phyloP scores from a whole-genome alignment of 2,329 filamentous ascomycete genomes.

The Taxawa tesnikishii region DNA sequence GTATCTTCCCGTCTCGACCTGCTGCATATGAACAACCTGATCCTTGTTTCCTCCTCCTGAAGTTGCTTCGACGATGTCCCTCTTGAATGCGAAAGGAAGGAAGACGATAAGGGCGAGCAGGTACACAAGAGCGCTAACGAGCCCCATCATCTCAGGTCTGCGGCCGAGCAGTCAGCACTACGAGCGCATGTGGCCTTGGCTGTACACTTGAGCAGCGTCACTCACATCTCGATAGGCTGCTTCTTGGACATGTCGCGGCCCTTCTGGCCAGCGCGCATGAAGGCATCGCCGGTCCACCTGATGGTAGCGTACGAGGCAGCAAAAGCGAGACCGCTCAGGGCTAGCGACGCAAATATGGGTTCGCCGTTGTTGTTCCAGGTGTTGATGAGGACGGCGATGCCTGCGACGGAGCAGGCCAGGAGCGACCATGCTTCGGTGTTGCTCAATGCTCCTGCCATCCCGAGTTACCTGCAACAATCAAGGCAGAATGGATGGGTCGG shows the following conservation, averaged over 20 bases:
- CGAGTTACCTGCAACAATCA: no score
- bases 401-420: slow-evolving; percentile 53
- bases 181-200: no score
- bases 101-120: slow-evolving; percentile 80
- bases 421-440: slow-evolving; percentile 44
- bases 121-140: slow-evolving; percentile 85
- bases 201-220: slow-evolving; percentile 16
- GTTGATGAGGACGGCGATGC: slow-evolving; percentile 62
- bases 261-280: slow-evolving; percentile 78
- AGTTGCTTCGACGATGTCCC: slow-evolving; percentile 90
- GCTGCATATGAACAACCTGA: slow-evolving; percentile 59
- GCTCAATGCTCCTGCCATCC: slow-evolving; percentile 25
- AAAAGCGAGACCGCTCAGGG: slow-evolving; percentile 78
- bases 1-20: slow-evolving; percentile 71
- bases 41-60: slow-evolving; percentile 88
- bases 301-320: slow-evolving; percentile 73
- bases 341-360: slow-evolving; percentile 76
- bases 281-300: slow-evolving; percentile 82
- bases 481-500: no score
- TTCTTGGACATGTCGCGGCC: slow-evolving; percentile 79
- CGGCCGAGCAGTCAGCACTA: no score
- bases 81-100: slow-evolving; percentile 95
- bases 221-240: slow-evolving; percentile 61
- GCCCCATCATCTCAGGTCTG: slow-evolving; percentile 90
- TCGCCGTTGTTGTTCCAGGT: slow-evolving; percentile 78